Base-by-base conservation (phyloP, 305 asterid species). In the Rubia peregrina region DNA sequence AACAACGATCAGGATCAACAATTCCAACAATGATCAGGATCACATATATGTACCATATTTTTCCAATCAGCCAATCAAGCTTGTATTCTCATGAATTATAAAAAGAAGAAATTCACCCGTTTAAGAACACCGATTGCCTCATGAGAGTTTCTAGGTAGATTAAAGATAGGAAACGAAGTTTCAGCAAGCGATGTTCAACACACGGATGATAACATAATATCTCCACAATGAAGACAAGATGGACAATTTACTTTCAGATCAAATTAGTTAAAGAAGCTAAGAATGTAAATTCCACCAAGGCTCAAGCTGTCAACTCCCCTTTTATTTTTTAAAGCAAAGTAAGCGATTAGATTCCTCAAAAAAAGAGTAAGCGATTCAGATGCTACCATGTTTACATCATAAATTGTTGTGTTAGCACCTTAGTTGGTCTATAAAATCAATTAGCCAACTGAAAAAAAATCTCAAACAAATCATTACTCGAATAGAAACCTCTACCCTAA, bases 131-230 rank as follows among this genome's bases (percentile, higher is more conserved):
- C 0, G 13, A 53, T 36, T 61, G 61, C 79, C 77, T 79, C 74
- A 89, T 65, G 83, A 77, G 63, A 86, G 80, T 84, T 87, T 87
- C 94, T 89, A 87, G 8, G 90, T 89, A 87, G 30, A 1, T 2
- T 26, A 26, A 26, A 26, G 30, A 26, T 26, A 26, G 30, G 30
- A 26, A 3, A 26, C 84, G 80, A 65, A 9, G 63, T 68, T 73
- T 55, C 17, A 57, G n/a, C n/a, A 53, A 44, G 22, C 43, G 12
- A 13, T 16, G 57, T 7, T 73, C 70, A 42, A 49, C 33, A 19
- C 12, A 53, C 9, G 56, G 13, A 10, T 1, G 48, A 43, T 5
- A 5, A 11, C 12, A 7, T 6, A 11, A 26, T 43, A 43, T 6
- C 48, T 43, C 10, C 10, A 43, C 2, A 1, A 43, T 43, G 12